Percentiles rank a stretch among this genome's conserved stretches.
Conservation (phyloP, 352 stramenopile genomes). For the Pythium sukuiense region DNA sequence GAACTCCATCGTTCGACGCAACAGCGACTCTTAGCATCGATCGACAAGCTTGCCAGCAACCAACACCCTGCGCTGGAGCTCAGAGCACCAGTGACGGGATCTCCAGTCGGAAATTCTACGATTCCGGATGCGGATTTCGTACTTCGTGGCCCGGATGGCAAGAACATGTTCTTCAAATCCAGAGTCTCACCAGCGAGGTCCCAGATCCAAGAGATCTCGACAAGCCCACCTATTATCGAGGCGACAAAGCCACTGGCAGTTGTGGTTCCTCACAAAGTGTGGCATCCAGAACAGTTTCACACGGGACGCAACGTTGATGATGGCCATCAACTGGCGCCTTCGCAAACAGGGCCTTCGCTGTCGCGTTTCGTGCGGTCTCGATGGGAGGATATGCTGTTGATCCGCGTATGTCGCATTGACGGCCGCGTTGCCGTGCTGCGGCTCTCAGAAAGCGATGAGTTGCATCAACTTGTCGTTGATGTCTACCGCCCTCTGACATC, state of each 20-base stretch:
- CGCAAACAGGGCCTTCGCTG: background rate
- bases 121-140: constrained; percentile 34
- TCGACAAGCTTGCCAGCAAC: background rate
- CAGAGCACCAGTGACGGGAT: background rate
- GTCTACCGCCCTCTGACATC: constrained; percentile 29
- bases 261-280: constrained; percentile 1
- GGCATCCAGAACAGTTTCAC: background rate
- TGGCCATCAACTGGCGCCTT: background rate
- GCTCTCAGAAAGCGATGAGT: constrained; percentile 26
- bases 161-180: constrained; percentile 42
- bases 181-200: constrained; percentile 3
- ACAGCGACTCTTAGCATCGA: background rate
- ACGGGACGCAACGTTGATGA: background rate
- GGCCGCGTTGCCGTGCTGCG: constrained; percentile 21
- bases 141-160: constrained; percentile 36
- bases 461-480: constrained; percentile 23
- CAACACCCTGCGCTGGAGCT: background rate
- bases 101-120: background rate
- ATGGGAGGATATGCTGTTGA: constrained; percentile 22
- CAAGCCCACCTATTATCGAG: background rate
- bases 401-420: constrained; percentile 25
- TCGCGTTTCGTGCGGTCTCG: constrained; percentile 9
- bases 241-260: background rate
- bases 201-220: background rate
- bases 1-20: constrained; percentile 13